Evolutionary conservation across 2,329 filamentous ascomycete genomes (phyloP).

Genomic region (Calonectria leucothoes): DNA sequence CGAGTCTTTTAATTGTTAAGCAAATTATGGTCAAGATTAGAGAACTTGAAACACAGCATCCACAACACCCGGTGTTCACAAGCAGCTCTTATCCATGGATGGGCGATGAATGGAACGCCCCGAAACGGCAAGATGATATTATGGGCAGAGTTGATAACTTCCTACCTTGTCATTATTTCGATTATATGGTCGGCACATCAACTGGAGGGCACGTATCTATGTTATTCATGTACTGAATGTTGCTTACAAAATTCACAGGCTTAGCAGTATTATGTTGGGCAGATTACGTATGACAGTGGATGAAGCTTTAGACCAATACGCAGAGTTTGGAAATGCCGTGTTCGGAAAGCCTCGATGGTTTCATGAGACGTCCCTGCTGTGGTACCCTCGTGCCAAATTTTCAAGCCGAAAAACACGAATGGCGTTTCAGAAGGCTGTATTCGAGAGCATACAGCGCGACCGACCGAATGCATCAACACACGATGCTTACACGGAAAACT

Average conservation of each 20-base stretch:
- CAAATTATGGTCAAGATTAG: conserved; percentile 8
- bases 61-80: neutral
- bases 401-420: neutral
- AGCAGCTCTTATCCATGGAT: conserved; percentile 3
- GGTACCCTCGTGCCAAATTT: conserved; percentile 10
- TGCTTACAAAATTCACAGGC: neutral
- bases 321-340: neutral
- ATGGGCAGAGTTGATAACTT: neutral
- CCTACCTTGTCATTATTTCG: conserved; percentile 8
- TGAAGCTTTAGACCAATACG: neutral
- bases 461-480: neutral
- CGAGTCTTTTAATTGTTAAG: conserved; percentile 10
- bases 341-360: conserved; percentile 18
- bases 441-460: neutral
- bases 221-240: neutral
- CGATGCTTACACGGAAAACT: neutral
- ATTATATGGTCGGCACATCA: conserved; percentile 4
- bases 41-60: neutral
- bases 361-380: neutral
- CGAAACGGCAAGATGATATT: neutral
- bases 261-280: conserved; percentile 1
- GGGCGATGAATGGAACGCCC: neutral
- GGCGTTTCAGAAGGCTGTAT: neutral
- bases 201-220: neutral
- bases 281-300: conserved; percentile 8